These are phyloP conservation scores for Ustilago esculenta DNA, from an alignment of 1,284 basidiomycete species.

Conservation along the genomic window DNA sequence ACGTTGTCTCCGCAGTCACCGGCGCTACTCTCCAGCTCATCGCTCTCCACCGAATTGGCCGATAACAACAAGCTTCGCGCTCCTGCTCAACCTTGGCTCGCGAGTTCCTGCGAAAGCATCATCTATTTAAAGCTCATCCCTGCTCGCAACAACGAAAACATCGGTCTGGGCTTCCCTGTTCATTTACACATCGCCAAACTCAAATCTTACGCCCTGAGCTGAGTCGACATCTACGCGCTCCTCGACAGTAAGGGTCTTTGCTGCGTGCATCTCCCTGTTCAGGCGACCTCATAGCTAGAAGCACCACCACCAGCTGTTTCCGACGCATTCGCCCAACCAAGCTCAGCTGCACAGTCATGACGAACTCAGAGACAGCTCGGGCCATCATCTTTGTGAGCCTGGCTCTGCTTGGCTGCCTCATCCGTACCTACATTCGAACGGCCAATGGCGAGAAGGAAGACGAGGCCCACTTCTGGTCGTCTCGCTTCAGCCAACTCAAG, in stretches of 20 bases:
- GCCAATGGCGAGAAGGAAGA: constrained; percentile 45
- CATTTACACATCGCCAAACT: constrained; percentile 3
- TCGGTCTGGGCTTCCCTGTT: neutral
- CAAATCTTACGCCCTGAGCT: neutral
- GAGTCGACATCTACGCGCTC: neutral
- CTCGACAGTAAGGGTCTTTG: neutral
- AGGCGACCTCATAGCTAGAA: too few species aligned
- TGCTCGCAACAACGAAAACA: too few species aligned
- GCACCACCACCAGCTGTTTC: too few species aligned
- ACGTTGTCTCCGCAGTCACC: too few species aligned
- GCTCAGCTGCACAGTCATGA: constrained; percentile 18
- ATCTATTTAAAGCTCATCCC: neutral
- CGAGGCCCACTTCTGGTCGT: constrained; percentile 43
- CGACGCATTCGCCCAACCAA: neutral
- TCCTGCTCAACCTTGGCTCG: neutral
- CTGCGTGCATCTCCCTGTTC: too few species aligned
- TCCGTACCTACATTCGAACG: constrained; percentile 44
- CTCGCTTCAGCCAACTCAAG: constrained; percentile 21
- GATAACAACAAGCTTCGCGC: too few species aligned
- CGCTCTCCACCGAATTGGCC: too few species aligned
- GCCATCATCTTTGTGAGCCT: constrained; percentile 36
- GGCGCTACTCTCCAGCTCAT: too few species aligned
- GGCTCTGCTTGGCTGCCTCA: constrained; percentile 38
- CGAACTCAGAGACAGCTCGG: constrained; percentile 32
- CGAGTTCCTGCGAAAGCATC: neutral